Evolutionary conservation across 1,139 yeast species (phyloP).

Genomic region (Suhomyces wounanorum): DNA sequence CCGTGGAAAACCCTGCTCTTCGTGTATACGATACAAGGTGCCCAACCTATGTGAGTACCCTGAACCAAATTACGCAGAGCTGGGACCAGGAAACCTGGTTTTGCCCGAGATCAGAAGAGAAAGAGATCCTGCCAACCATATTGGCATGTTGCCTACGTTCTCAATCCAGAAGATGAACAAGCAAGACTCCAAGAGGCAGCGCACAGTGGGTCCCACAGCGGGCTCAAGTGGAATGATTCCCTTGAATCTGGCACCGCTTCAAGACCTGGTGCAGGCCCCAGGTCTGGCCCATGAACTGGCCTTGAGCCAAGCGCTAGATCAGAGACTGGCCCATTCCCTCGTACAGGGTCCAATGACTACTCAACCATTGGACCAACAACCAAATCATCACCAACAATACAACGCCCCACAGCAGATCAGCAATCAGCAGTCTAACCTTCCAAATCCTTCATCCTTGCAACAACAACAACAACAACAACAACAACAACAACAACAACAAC

Average conservation of each 20-base stretch:
- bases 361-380: background rate
- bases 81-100: background rate
- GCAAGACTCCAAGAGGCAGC: slow-evolving; percentile 1
- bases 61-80: slow-evolving; percentile 21
- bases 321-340: background rate
- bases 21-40: slow-evolving; percentile 24
- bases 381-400: background rate
- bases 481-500: background rate
- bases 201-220: background rate
- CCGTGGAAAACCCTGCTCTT: slow-evolving; percentile 25
- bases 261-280: background rate
- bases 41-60: slow-evolving; percentile 34
- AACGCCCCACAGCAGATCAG: background rate
- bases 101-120: background rate
- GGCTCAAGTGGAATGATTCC: background rate
- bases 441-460: background rate
- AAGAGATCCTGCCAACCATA: slow-evolving; percentile 2
- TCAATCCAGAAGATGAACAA: slow-evolving; percentile 14
- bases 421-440: background rate
- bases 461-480: background rate
- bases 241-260: background rate
- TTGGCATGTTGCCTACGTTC: slow-evolving; percentile 18
- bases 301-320: background rate
- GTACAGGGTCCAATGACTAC: background rate
- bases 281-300: background rate